Evolutionary conservation across 768 basidiomycete genomes (phyloP).

Genomic region (Paxillus involutus): DNA sequence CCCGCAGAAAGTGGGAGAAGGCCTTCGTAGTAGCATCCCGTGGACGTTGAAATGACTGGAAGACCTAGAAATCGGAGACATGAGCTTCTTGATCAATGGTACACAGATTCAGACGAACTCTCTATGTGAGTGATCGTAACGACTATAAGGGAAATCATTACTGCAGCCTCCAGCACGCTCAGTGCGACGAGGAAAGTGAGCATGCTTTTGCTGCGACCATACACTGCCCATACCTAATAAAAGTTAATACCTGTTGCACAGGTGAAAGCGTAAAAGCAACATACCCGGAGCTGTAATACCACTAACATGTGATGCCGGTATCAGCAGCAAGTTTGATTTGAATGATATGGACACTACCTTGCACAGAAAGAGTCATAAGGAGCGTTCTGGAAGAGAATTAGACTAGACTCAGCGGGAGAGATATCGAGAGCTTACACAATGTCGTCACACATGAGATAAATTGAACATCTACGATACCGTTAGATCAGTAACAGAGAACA

Average conservation of each 20-base stretch:
- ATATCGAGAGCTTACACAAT: not conserved
- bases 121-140: slow-evolving; percentile 3
- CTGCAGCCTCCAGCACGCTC: not conserved
- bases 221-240: slow-evolving; percentile 11
- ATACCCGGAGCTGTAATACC: slow-evolving; percentile 6
- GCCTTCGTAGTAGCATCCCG: slow-evolving; percentile 21
- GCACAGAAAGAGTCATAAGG: slow-evolving; percentile 10
- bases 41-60: slow-evolving; percentile 19
- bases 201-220: slow-evolving; percentile 4
- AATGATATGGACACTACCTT: not conserved
- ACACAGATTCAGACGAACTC: slow-evolving; percentile 1
- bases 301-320: not conserved
- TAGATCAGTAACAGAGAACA: not conserved
- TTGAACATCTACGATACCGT: slow-evolving; percentile 1
- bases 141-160: slow-evolving; percentile 7
- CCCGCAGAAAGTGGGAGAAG: slow-evolving; percentile 17
- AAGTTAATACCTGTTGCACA: not conserved
- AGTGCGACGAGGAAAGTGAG: not conserved
- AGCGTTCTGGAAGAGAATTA: slow-evolving; percentile 4
- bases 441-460: slow-evolving; percentile 5
- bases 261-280: not conserved
- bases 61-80: slow-evolving; percentile 8
- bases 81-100: not conserved
- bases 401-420: too few species aligned
- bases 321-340: not conserved